phyloP scores from a whole-genome alignment of 257 asterid genomes.

The Jacaranda copaia region DNA sequence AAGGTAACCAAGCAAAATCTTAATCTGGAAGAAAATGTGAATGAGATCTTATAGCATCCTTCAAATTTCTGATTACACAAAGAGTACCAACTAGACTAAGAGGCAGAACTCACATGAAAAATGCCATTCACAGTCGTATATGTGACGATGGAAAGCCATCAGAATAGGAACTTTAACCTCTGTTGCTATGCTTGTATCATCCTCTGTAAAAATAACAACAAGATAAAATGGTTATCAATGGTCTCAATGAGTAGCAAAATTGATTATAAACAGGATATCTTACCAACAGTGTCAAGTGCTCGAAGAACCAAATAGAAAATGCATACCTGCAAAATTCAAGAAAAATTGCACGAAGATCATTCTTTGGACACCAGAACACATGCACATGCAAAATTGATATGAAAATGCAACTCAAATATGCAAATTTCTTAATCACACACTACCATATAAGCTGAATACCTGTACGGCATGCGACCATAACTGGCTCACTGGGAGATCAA shows the following conservation, averaged over 20 bases:
- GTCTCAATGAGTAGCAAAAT: neutral
- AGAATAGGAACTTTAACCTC: conserved; percentile 90
- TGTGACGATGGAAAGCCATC: conserved; percentile 80
- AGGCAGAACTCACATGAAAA: conserved; percentile 79
- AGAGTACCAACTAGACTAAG: conserved; percentile 2
- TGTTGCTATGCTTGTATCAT: conserved; percentile 86
- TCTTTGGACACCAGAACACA: conserved; percentile 14
- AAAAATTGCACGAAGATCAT: conserved; percentile 18
- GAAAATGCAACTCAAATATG: conserved; percentile 16
- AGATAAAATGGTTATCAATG: conserved; percentile 22
- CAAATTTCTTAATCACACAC: neutral
- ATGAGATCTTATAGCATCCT: conserved; percentile 13
- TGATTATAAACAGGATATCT: conserved; percentile 37
- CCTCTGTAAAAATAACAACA: conserved; percentile 74
- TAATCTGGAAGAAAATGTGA: neutral
- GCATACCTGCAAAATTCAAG: conserved; percentile 72
- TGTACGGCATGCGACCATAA: conserved; percentile 4
- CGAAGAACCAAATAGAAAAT: conserved; percentile 97
- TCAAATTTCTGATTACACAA: neutral
- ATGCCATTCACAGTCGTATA: conserved; percentile 87
- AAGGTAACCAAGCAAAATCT: neutral
- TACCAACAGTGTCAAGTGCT: conserved; percentile 98
- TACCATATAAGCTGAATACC: neutral
- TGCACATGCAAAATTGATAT: neutral
- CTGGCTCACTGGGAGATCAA: neutral